These are phyloP conservation scores for Apophysomyces variabilis DNA, from an alignment of 371 early-diverging fungal species.

Conservation along the genomic window DNA sequence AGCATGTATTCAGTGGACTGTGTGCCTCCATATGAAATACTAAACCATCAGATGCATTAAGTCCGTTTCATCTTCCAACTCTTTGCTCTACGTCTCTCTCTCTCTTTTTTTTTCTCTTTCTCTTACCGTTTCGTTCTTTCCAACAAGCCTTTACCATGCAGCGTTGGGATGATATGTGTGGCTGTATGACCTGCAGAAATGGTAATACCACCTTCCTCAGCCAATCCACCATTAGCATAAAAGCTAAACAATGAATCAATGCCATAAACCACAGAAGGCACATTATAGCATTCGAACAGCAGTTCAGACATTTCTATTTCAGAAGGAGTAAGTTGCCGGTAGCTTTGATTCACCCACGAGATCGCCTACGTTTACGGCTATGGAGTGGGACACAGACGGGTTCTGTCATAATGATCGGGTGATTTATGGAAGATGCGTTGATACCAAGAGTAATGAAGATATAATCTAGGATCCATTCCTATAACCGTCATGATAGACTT, in stretches of 20 bases:
- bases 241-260: constrained; percentile 88
- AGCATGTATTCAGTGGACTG: constrained; percentile 80
- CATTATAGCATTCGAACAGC: constrained; percentile 83
- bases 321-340: neutral
- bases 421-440: constrained; percentile 63
- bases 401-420: constrained; percentile 89
- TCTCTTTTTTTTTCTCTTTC: neutral
- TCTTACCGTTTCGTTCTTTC: constrained; percentile 66
- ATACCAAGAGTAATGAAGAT: constrained; percentile 83
- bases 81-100: neutral
- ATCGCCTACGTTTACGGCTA: constrained; percentile 67
- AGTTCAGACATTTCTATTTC: constrained; percentile 78
- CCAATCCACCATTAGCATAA: constrained; percentile 63
- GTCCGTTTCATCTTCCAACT: no score
- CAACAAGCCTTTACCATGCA: constrained; percentile 59
- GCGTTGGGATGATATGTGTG: constrained; percentile 81
- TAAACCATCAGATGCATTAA: constrained; percentile 11
- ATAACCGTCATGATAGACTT: constrained; percentile 20
- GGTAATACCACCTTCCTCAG: constrained; percentile 67
- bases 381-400: constrained; percentile 76
- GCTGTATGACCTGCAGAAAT: constrained; percentile 73
- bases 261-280: constrained; percentile 81
- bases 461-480: constrained; percentile 87
- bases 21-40: constrained; percentile 73
- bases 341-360: neutral